Conservation (phyloP, 2,329 filamentous ascomycete species). For the Exutisphaerella laricina region DNA sequence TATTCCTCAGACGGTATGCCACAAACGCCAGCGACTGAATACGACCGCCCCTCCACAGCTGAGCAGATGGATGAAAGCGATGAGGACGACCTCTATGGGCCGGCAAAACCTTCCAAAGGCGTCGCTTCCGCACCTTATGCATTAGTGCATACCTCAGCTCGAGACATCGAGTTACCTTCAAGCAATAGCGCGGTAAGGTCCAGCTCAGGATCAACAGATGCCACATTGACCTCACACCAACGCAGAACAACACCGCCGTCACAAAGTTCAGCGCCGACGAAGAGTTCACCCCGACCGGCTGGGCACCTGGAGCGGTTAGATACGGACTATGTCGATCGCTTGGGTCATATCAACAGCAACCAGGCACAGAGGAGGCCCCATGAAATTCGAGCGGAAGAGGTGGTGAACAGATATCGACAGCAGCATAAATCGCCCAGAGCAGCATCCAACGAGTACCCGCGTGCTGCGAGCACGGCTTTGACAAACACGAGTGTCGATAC, state of each 20-base stretch:
- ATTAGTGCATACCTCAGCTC: conserved; percentile 18
- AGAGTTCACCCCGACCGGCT: not conserved
- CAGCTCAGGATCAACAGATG: conserved; percentile 10
- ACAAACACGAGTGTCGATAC: conserved; percentile 11
- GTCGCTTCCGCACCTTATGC: conserved; percentile 13
- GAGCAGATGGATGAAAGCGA: conserved; percentile 28
- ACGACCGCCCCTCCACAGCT: conserved; percentile 19
- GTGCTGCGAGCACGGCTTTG: not conserved
- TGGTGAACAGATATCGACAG: conserved; percentile 6
- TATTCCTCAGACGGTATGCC: conserved; percentile 12
- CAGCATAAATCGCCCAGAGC: not conserved
- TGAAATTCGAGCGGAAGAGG: conserved; percentile 1
- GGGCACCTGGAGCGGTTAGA: conserved; percentile 1
- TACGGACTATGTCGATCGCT: conserved; percentile 2
- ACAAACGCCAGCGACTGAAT: conserved; percentile 16
- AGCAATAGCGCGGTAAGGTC: conserved; percentile 12
- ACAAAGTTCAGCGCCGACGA: not conserved
- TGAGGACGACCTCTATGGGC: conserved; percentile 22
- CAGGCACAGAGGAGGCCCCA: not conserved
- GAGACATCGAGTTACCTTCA: not conserved
- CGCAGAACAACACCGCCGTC: conserved; percentile 12
- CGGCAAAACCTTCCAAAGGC: not conserved
- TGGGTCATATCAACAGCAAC: conserved; percentile 2
- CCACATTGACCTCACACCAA: conserved; percentile 20
- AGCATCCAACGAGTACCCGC: not conserved